Base-by-base conservation (phyloP, 2,329 filamentous ascomycete species). In the Colletotrichum higginsianum region DNA sequence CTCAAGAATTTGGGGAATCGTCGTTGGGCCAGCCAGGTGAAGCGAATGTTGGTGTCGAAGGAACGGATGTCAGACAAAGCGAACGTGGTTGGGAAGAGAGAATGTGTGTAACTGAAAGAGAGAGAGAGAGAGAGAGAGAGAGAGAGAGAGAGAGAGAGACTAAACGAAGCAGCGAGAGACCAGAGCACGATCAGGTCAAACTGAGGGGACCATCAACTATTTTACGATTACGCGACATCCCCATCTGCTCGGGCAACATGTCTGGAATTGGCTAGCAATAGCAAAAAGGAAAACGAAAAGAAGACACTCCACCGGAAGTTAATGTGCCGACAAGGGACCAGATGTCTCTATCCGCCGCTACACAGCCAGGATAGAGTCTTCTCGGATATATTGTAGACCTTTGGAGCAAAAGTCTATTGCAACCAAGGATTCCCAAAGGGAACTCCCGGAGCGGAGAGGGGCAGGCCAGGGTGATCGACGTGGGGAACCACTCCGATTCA, bases 381-480 rank as follows among this genome's bases (percentile, higher is more conserved):
- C 55, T 70, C 62, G 62, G 61, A 70, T 66, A 61, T n/a, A 70
- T 70, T 61, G 61, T 30, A 55, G 11, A 35, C 38, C 26, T 70
- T 40, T 40, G 47, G 26, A 49, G 21, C 13, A 42, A 69, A 66
- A 61, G 30, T 58, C 16, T 46, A 52, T 26, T 23, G n/a, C 26
- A n/a, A 47, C n/a, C 16, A n/a, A 40, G 47, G 38, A 61, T 53
- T 15, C 13, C 15, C 55, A 56, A 18, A 18, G 38, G 38, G 2
- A 40, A 57, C 8, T 50, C 42, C 55, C 40, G 46, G 16, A 42
- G 30, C 40, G 46, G 16, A 42, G 30, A 8, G 30, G 5, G 30
- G 30, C 30, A 30, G 7, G n/a, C 47, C 55, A 26, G 60, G 18
- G 67, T 55, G 62, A 61, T 56, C 18, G 38, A 49, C 66, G 61